phyloP scores from a whole-genome alignment of 768 basidiomycete genomes.

The Pholiota conissans region DNA sequence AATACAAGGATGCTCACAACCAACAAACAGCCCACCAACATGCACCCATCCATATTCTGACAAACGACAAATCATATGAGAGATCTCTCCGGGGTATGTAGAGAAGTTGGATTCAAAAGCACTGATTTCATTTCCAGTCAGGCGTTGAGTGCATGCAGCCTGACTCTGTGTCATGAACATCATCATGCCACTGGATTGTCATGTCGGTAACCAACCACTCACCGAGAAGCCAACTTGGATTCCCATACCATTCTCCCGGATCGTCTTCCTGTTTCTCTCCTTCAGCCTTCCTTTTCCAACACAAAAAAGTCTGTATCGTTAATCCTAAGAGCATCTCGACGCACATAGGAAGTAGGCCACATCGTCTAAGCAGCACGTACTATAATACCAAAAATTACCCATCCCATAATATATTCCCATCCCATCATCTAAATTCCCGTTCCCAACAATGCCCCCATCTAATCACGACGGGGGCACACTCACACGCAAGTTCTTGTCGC shows the following conservation, averaged over 20 bases:
- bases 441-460: too few relatives aligned
- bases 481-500: conserved; percentile 14
- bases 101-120: not conserved
- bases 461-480: not conserved
- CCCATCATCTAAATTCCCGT: too few relatives aligned
- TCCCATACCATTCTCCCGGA: not conserved
- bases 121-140: conserved; percentile 6
- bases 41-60: too few relatives aligned
- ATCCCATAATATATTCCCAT: too few relatives aligned
- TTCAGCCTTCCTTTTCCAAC: not conserved
- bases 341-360: too few relatives aligned
- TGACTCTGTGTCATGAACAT: too few relatives aligned
- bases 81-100: not conserved
- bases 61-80: not conserved
- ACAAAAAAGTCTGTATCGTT: not conserved
- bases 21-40: too few relatives aligned
- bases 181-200: not conserved
- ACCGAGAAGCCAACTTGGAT: not conserved
- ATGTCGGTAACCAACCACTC: not conserved
- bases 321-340: too few relatives aligned
- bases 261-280: not conserved
- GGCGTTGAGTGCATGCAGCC: too few relatives aligned
- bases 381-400: too few relatives aligned
- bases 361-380: too few relatives aligned
- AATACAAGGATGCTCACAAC: not conserved